These are phyloP conservation scores for Chytridiales sp. DNA, from an alignment of 371 early-diverging fungal species.

Conservation along the genomic window DNA sequence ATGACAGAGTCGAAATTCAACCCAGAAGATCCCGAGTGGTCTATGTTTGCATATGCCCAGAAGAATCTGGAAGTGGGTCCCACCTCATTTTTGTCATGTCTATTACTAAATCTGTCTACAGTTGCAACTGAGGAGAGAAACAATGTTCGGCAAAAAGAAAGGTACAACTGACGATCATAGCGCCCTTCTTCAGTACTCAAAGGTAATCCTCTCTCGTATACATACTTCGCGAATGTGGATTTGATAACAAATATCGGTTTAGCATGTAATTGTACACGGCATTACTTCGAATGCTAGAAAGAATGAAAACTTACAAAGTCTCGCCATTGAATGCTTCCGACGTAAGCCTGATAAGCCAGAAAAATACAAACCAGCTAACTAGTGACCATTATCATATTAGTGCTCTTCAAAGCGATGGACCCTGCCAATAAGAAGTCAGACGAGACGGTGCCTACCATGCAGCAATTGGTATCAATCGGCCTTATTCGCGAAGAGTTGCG, in stretches of 20 bases:
- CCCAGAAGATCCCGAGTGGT: slow-evolving; percentile 31
- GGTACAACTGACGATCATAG: too few relatives aligned
- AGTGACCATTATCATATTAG: slow-evolving; percentile 15
- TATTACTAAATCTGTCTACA: too few relatives aligned
- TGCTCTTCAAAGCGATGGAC: slow-evolving; percentile 35
- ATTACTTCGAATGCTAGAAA: slow-evolving; percentile 6
- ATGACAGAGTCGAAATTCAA: slow-evolving; percentile 38
- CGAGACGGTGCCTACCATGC: slow-evolving; percentile 22
- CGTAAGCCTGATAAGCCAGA: slow-evolving; percentile 22
- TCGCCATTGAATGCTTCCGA: slow-evolving; percentile 43
- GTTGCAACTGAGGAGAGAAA: too few relatives aligned
- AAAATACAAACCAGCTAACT: not conserved
- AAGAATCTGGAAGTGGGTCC: slow-evolving; percentile 41
- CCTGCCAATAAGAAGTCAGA: slow-evolving; percentile 33
- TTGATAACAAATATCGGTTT: too few relatives aligned
- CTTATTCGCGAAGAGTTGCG: slow-evolving; percentile 36
- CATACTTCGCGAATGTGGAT: too few relatives aligned
- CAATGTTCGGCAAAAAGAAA: too few relatives aligned
- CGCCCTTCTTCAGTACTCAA: too few relatives aligned
- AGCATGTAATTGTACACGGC: too few relatives aligned
- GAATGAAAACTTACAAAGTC: slow-evolving; percentile 22
- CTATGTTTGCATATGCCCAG: slow-evolving; percentile 38
- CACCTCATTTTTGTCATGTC: too few relatives aligned
- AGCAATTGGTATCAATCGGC: slow-evolving; percentile 30
- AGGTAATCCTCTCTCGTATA: too few relatives aligned